Conservation (phyloP, 306 rosid genomes). For the Hippophae gyantsensis region DNA sequence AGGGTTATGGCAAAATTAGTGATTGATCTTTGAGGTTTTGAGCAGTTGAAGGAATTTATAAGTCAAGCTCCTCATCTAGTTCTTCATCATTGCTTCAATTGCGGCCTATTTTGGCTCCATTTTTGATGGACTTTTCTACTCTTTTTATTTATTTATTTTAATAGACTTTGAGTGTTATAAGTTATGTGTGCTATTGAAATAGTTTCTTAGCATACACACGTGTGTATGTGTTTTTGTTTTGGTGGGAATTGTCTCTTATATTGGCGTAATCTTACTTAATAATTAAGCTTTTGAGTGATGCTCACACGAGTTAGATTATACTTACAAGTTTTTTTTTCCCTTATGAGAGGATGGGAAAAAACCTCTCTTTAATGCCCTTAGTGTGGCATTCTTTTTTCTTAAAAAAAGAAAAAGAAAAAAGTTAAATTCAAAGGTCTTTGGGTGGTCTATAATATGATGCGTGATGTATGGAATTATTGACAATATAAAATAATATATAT, state of each 20-base stretch:
- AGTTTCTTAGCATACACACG: conserved; percentile 29
- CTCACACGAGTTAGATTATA: conserved; percentile 41
- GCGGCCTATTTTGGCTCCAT: conserved; percentile 18
- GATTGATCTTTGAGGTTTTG: conserved; percentile 18
- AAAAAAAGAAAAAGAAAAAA: background rate
- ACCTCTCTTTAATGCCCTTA: conserved; percentile 23
- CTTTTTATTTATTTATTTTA: conserved; percentile 9
- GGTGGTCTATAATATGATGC: conserved; percentile 44
- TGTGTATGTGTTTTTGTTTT: conserved; percentile 36
- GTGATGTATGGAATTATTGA: conserved; percentile 54
- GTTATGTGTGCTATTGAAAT: conserved; percentile 27
- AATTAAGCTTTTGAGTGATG: conserved; percentile 19
- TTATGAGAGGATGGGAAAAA: conserved; percentile 4
- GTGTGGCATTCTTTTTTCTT: conserved; percentile 14
- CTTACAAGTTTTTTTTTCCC: conserved; percentile 14
- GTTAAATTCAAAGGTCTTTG: conserved; percentile 51
- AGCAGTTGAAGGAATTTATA: conserved; percentile 16
- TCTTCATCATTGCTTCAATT: conserved; percentile 28
- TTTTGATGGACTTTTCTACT: no score
- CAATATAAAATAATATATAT: conserved; percentile 14
- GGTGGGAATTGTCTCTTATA: conserved; percentile 38
- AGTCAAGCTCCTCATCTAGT: conserved; percentile 35
- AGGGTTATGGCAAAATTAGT: conserved; percentile 21
- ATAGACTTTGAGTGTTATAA: conserved; percentile 23
- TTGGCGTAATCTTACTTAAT: conserved; percentile 37